These are phyloP conservation scores for Rhodotorula babjevae DNA, from an alignment of 768 basidiomycete genomes.

Conservation along the genomic window DNA sequence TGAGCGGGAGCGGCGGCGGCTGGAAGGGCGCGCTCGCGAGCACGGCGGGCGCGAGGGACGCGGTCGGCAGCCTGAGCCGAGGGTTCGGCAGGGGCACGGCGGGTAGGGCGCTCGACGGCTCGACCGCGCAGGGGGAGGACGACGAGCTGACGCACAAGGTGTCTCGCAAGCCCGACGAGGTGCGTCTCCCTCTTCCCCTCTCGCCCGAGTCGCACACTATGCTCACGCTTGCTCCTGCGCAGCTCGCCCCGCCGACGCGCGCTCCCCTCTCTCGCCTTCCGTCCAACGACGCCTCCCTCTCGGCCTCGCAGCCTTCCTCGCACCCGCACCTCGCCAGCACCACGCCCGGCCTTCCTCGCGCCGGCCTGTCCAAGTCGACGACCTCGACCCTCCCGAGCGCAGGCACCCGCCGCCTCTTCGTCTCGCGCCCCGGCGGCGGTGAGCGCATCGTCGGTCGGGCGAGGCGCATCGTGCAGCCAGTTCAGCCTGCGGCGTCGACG, in stretches of 20 bases:
- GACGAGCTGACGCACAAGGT: constrained; percentile 11
- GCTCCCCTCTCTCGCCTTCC: background rate
- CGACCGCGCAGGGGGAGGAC: background rate
- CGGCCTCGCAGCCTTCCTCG: background rate
- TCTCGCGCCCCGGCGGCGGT: background rate
- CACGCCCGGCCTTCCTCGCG: constrained; percentile 21
- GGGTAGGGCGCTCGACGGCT: background rate
- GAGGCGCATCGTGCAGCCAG: constrained; percentile 3
- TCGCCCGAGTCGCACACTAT: background rate
- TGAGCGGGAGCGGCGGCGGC: background rate
- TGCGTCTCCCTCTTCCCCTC: background rate
- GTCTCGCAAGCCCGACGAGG: background rate
- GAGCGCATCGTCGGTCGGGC: background rate
- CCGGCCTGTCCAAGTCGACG: constrained; percentile 18
- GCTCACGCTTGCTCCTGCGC: background rate
- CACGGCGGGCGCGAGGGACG: background rate
- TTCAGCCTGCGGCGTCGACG: background rate
- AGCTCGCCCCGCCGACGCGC: background rate
- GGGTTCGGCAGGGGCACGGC: background rate
- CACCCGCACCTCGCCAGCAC: background rate
- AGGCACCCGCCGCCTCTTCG: background rate
- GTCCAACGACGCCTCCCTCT: background rate
- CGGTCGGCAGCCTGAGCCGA: background rate
- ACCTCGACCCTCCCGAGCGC: background rate
- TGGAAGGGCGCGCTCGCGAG: constrained; percentile 7